Evolutionary conservation across 352 stramenopile genomes (phyloP).

Genomic region (Globisporangium mamillatum): DNA sequence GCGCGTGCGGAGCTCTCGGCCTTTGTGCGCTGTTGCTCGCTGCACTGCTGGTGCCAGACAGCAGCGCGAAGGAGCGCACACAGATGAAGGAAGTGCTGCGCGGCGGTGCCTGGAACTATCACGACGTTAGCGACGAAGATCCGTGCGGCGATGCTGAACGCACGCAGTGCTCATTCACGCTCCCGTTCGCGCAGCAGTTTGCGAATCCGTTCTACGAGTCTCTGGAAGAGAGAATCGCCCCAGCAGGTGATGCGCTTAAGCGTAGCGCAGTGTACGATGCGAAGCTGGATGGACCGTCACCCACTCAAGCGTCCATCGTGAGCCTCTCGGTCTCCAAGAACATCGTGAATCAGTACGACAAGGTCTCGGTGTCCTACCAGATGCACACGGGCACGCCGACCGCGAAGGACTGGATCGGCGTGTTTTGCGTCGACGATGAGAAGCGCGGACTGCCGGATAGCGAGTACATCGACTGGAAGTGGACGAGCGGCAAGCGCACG

Average conservation of each 20-base stretch:
- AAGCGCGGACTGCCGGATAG: slow-evolving; percentile 20
- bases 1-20: neutral
- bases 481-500: slow-evolving; percentile 1
- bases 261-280: neutral
- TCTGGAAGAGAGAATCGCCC: neutral
- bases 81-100: slow-evolving; percentile 15
- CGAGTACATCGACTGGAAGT: slow-evolving; percentile 19
- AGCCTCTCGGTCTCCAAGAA: slow-evolving; percentile 7
- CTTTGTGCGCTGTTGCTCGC: slow-evolving; percentile 1
- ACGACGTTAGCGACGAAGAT: slow-evolving; percentile 20
- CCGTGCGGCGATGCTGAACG: slow-evolving; percentile 19
- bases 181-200: slow-evolving; percentile 23
- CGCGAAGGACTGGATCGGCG: slow-evolving; percentile 27
- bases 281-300: neutral
- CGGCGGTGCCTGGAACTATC: slow-evolving; percentile 31
- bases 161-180: slow-evolving; percentile 8
- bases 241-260: neutral
- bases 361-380: slow-evolving; percentile 21
- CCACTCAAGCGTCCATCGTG: neutral
- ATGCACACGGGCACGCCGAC: slow-evolving; percentile 13
- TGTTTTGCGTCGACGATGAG: slow-evolving; percentile 30
- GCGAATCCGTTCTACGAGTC: neutral
- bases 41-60: neutral
- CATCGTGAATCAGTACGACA: slow-evolving; percentile 7
- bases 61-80: neutral